Evolutionary conservation across 1,139 yeast genomes (phyloP), one percentile per base, ranked within the genome.

Genomic region (Pichia sp.): DNA sequence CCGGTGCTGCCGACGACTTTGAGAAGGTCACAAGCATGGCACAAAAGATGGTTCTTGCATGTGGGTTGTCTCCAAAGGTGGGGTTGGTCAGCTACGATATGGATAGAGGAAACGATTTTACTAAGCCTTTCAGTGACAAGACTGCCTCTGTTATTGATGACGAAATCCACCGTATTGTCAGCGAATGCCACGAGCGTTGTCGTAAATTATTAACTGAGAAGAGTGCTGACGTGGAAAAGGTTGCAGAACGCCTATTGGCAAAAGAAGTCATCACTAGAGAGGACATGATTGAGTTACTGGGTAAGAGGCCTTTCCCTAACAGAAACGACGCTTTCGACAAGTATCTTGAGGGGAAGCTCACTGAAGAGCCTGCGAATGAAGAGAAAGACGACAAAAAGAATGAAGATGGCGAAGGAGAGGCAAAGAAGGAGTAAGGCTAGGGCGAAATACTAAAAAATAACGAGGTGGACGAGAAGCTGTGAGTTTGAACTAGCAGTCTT

Each of bases 1-100:
- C 95, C 55, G 99, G 99, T 60, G 99, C 96, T 0, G 84, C 90
- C 53, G 97, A 93, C 68, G 99, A 93, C 70, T 93, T 93, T 76
- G 90, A 90, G 69, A 92, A 93, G 71, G 96, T 93, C n/a, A 93
- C 98, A 1, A 82, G 82, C 60, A 89, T 93, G 81, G 99, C 99
- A 5, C 87, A 85, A 57, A 82, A 89, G 29, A 93, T 93, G 98
- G 97, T 93, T 38, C 81, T 92, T 46, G 80, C 86, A 62, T 81
- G 88, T 63, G 99, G 99, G 40, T 90, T 93, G 97, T 87, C 96
- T 11, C 74, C 79, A 45, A 81, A 83, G 67, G 80, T 95, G 50
- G 99, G 99, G 8, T 82, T 88, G 69, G 81, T 92, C 40, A 83
- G 89, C 58, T 90, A 62, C 47, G 61, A 61, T 44, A 59, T 61